Conservation (phyloP, 345 rosid genomes). For the Eucalyptus globulus region DNA sequence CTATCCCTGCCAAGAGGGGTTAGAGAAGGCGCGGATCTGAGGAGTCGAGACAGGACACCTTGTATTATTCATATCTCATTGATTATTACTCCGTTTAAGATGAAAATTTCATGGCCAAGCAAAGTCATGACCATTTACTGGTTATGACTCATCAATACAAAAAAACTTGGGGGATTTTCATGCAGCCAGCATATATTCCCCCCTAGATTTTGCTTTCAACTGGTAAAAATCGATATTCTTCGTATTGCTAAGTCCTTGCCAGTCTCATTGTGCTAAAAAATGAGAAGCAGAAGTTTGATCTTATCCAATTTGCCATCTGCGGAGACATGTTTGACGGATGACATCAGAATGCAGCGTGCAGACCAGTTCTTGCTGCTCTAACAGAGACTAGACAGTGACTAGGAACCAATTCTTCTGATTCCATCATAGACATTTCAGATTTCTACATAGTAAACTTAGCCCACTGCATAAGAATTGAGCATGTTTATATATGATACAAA, state of each 20-base stretch:
- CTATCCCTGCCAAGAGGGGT: background rate
- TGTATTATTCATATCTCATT: background rate
- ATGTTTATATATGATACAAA: background rate
- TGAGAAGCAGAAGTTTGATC: background rate
- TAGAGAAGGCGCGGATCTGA: background rate
- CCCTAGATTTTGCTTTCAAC: background rate
- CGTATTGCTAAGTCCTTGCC: background rate
- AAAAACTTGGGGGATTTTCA: background rate
- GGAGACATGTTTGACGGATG: background rate
- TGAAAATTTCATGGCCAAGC: background rate
- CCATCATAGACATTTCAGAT: background rate
- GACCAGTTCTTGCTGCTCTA: background rate
- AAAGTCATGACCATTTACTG: background rate
- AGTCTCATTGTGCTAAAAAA: background rate
- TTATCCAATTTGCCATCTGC: background rate
- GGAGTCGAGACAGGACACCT: background rate
- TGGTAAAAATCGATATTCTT: background rate
- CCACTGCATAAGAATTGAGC: background rate
- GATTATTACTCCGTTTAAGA: background rate
- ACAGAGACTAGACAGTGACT: background rate
- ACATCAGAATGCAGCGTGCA: background rate
- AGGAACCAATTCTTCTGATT: background rate
- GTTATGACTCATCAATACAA: background rate
- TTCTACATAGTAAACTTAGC: background rate
- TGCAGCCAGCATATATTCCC: background rate